These are phyloP conservation scores for Discostella stelligeroides DNA, from an alignment of 108 stramenopile species.

Conservation along the genomic window DNA sequence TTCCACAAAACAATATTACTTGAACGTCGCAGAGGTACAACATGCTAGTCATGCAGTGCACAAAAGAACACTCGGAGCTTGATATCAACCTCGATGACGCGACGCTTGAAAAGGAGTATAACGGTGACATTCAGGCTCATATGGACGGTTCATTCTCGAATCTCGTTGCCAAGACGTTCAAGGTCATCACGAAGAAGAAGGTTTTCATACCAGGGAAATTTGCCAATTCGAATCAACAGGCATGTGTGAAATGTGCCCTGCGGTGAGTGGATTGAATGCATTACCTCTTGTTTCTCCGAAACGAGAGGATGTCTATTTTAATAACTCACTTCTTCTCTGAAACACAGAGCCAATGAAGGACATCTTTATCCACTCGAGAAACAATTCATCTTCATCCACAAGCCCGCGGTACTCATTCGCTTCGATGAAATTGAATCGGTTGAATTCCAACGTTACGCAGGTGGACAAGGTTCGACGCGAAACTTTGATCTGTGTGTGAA, in stretches of 20 bases:
- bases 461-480: conserved; percentile 87
- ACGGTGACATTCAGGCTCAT: conserved; percentile 80
- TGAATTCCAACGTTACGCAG: conserved; percentile 96
- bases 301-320: neutral
- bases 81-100: conserved; percentile 91
- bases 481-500: conserved; percentile 93
- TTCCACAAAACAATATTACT: neutral
- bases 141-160: conserved; percentile 94
- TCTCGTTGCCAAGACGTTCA: conserved; percentile 97
- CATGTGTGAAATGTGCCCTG: conserved; percentile 86
- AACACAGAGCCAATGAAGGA: conserved; percentile 88
- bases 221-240: conserved; percentile 84
- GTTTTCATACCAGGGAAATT: conserved; percentile 96
- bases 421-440: conserved; percentile 97
- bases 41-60: conserved; percentile 94
- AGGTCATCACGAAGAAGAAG: conserved; percentile 95
- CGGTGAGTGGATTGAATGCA: conserved; percentile 47
- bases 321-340: neutral
- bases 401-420: conserved; percentile 96
- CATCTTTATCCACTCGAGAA: conserved; percentile 97
- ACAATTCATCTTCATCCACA: conserved; percentile 99
- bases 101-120: conserved; percentile 91
- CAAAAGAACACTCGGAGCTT: conserved; percentile 82
- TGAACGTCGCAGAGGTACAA: conserved; percentile 71
- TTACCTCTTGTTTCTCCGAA: neutral